Conservation (phyloP, 495 filamentous ascomycete genomes). For the Tuber calosporum region DNA sequence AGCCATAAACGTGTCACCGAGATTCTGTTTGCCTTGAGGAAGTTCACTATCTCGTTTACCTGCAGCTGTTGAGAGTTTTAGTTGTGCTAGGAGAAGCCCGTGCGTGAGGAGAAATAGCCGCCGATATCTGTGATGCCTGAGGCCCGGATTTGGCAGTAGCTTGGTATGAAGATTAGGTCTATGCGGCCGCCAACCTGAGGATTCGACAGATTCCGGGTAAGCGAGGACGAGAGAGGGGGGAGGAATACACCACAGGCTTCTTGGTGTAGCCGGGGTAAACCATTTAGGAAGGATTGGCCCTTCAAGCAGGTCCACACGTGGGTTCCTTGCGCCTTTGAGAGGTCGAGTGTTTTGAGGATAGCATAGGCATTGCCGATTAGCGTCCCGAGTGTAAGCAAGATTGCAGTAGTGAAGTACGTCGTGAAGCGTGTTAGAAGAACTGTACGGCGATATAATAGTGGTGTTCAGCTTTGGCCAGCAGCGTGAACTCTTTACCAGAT, state of each 20-base stretch:
- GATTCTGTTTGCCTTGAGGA: constrained; percentile 22
- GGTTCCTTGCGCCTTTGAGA: constrained; percentile 6
- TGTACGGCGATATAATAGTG: background rate
- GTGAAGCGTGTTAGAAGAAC: background rate
- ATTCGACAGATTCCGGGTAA: background rate
- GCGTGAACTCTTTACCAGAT: background rate
- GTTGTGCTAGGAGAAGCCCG: constrained; percentile 1
- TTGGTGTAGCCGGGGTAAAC: constrained; percentile 17
- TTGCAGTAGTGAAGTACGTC: background rate
- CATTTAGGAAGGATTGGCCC: constrained; percentile 15
- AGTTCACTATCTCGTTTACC: constrained; percentile 29
- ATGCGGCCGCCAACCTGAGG: constrained; percentile 18
- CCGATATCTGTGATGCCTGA: constrained; percentile 31
- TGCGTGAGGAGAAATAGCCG: constrained; percentile 36
- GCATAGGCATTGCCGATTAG: background rate
- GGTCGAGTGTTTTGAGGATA: constrained; percentile 11
- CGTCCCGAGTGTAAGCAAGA: background rate
- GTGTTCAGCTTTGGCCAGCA: background rate
- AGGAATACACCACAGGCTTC: constrained; percentile 17
- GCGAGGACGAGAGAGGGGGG: background rate
- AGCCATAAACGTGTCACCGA: constrained; percentile 30
- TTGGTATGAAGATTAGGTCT: constrained; percentile 17
- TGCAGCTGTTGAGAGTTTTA: constrained; percentile 30
- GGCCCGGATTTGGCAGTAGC: constrained; percentile 19
- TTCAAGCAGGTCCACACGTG: constrained; percentile 18